Percentiles rank a stretch among this genome's conserved stretches.
These are phyloP conservation scores for Phalaenopsis hybrid DNA, from an alignment of 116 monocot genomes.

Conservation along the genomic window DNA sequence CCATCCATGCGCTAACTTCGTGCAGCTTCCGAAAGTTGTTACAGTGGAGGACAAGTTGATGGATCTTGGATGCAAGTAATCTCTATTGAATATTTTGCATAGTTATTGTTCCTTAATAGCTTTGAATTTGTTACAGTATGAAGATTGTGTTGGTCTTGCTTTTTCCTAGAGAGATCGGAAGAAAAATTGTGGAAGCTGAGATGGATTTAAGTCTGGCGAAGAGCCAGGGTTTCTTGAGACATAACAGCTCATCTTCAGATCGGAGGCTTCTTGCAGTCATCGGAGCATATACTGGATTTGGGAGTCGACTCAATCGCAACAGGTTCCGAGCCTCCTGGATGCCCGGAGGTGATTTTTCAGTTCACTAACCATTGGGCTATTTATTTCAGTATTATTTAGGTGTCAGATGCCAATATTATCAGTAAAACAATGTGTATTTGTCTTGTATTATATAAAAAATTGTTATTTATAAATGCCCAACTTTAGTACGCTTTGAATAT, in stretches of 20 bases:
- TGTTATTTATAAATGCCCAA: too few relatives aligned
- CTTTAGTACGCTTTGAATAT: not conserved
- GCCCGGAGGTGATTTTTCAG: constrained; percentile 59
- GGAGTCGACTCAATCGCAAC: constrained; percentile 76
- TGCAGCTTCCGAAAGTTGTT: constrained; percentile 59
- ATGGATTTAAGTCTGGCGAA: constrained; percentile 92
- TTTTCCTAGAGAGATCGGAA: constrained; percentile 50
- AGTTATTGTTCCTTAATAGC: not conserved
- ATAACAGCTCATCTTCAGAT: constrained; percentile 33
- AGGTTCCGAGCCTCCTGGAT: constrained; percentile 83
- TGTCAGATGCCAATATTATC: not conserved
- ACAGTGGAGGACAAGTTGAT: constrained; percentile 81
- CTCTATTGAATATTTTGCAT: not conserved
- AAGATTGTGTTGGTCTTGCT: constrained; percentile 1
- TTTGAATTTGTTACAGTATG: not conserved
- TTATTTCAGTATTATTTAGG: not conserved
- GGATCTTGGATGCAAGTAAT: constrained; percentile 89
- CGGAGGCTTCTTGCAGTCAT: constrained; percentile 75
- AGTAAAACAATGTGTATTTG: not conserved
- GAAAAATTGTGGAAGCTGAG: constrained; percentile 84
- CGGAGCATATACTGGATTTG: constrained; percentile 95
- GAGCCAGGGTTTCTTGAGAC: too few relatives aligned
- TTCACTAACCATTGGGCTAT: not conserved
- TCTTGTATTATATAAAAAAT: not conserved
- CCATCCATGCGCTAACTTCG: not conserved